Conservation (phyloP, 768 basidiomycete species). For the Tulasnella sp. region DNA sequence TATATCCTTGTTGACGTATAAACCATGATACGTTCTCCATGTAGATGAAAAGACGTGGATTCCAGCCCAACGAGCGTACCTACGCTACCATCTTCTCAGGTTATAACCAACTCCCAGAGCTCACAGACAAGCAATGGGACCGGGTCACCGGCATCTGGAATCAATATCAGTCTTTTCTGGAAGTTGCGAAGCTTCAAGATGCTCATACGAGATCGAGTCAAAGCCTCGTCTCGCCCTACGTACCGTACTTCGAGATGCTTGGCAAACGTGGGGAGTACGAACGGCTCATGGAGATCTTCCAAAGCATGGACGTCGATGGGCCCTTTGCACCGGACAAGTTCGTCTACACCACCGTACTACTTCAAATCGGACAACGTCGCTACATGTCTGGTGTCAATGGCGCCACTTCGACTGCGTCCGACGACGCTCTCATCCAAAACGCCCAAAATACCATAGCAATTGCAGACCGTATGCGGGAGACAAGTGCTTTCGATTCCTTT, state of each 20-base stretch:
- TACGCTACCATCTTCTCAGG: conserved; percentile 60
- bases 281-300: conserved; percentile 64
- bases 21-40: neutral
- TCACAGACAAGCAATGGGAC: conserved; percentile 48
- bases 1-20: neutral
- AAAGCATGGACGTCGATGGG: conserved; percentile 51
- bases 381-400: too few species aligned
- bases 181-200: conserved; percentile 38
- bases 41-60: conserved; percentile 78
- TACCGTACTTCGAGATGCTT: conserved; percentile 54
- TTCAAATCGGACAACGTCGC: conserved; percentile 31
- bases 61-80: conserved; percentile 53
- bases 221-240: conserved; percentile 33
- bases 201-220: conserved; percentile 26
- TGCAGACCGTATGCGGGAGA: neutral
- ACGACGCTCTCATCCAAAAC: conserved; percentile 21
- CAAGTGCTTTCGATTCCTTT: neutral
- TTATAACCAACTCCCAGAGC: conserved; percentile 23
- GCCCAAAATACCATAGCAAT: conserved; percentile 42
- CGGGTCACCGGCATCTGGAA: conserved; percentile 51
- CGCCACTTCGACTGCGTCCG: neutral
- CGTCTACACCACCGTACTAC: conserved; percentile 56
- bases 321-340: conserved; percentile 46
- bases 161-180: conserved; percentile 40
- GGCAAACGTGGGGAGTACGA: conserved; percentile 47